Percentiles rank a stretch among this genome's conserved stretches.
These are phyloP conservation scores for Thalassiosira profunda DNA, from an alignment of 108 stramenopile genomes.

Conservation along the genomic window DNA sequence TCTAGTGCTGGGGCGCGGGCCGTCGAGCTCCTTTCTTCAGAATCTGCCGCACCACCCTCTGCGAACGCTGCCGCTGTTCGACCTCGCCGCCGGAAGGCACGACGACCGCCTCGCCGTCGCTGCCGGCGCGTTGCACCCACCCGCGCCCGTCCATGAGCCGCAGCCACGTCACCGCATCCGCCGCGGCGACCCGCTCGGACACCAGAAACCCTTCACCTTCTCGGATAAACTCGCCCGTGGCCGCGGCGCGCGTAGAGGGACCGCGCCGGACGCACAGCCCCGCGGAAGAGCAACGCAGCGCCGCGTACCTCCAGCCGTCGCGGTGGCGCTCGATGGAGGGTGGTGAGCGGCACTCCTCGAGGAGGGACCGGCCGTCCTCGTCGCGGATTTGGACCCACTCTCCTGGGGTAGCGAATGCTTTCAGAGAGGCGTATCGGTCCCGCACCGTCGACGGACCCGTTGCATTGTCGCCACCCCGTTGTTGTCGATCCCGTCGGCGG, in stretches of 20 bases:
- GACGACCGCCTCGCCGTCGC: slow-evolving; percentile 60
- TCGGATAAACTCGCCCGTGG: slow-evolving; percentile 39
- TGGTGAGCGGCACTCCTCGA: slow-evolving; percentile 72
- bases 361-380: slow-evolving; percentile 47
- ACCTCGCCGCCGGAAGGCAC: slow-evolving; percentile 2
- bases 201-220: slow-evolving; percentile 63
- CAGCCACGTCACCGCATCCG: slow-evolving; percentile 65
- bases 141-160: slow-evolving; percentile 73
- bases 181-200: slow-evolving; percentile 74
- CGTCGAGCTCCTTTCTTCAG: slow-evolving; percentile 13
- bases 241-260: slow-evolving; percentile 69
- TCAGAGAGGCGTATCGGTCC: slow-evolving; percentile 48
- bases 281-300: no score
- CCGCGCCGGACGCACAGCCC: slow-evolving; percentile 63
- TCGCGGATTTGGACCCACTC: slow-evolving; percentile 90
- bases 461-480: no score
- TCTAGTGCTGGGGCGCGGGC: no score
- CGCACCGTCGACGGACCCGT: slow-evolving; percentile 22
- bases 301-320: slow-evolving; percentile 78
- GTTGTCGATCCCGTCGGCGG: no score
- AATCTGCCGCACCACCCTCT: slow-evolving; percentile 26
- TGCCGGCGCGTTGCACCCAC: slow-evolving; percentile 68
- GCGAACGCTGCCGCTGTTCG: no score
- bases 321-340: slow-evolving; percentile 77
- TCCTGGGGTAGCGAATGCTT: slow-evolving; percentile 60